These are phyloP conservation scores for Oryza meyeriana DNA, from an alignment of 176 grass and related monocot genomes.

Conservation along the genomic window DNA sequence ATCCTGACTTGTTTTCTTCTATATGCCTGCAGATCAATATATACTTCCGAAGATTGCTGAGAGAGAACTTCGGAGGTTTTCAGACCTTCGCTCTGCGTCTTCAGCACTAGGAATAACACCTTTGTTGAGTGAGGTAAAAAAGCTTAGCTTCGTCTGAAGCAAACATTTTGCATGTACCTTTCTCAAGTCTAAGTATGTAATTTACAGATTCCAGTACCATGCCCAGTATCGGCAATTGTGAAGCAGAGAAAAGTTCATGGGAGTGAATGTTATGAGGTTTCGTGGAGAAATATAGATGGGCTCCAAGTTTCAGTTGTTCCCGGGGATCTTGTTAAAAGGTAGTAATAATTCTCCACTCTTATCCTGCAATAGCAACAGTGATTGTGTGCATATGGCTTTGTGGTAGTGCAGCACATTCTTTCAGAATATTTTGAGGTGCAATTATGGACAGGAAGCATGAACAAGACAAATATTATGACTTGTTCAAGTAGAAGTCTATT, in stretches of 20 bases:
- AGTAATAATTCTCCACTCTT: conserved; percentile 17
- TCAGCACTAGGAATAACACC: conserved; percentile 50
- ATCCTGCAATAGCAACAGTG: background rate
- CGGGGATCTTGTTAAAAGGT: conserved; percentile 74
- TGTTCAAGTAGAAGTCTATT: background rate
- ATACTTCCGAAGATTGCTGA: conserved; percentile 94
- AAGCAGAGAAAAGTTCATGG: conserved; percentile 84
- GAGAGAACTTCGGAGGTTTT: conserved; percentile 89
- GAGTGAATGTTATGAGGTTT: conserved; percentile 78
- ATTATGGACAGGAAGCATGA: background rate
- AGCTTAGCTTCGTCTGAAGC: conserved; percentile 18
- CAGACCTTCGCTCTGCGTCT: conserved; percentile 57
- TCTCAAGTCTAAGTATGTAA: conserved; percentile 37
- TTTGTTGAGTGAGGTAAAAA: conserved; percentile 44
- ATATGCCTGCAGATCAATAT: conserved; percentile 68
- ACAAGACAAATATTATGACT: background rate
- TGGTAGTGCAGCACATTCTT: background rate
- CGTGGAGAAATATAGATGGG: conserved; percentile 68
- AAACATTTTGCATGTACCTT: background rate
- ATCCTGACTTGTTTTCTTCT: conserved; percentile 8
- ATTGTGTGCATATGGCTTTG: background rate
- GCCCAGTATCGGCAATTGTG: conserved; percentile 60
- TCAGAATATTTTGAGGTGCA: too few relatives aligned
- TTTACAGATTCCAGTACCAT: conserved; percentile 74
- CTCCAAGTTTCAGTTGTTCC: conserved; percentile 65